A percentile compares a stretch with the other conserved stretches of the same genome.
These are phyloP conservation scores for Saturnispora zaruensis DNA, from an alignment of 805 yeast species.

Conservation along the genomic window DNA sequence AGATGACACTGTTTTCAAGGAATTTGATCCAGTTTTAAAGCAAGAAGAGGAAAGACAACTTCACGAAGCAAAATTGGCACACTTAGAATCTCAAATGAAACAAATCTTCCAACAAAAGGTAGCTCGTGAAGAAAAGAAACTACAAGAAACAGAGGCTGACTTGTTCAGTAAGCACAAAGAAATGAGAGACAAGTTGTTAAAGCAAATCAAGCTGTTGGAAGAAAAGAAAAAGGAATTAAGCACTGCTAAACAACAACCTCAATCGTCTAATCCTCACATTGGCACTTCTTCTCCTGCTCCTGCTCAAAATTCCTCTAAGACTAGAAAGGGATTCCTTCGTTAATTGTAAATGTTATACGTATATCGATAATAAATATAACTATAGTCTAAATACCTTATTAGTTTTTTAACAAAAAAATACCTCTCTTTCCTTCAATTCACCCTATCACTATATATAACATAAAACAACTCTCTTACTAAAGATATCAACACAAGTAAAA, in stretches of 20 bases:
- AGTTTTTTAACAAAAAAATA: background rate
- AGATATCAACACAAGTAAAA: too few species aligned
- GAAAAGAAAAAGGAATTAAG: conserved; percentile 82
- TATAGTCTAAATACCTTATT: background rate
- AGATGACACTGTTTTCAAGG: conserved; percentile 88
- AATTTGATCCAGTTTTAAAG: conserved; percentile 84
- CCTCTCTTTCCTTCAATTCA: background rate
- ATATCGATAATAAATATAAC: background rate
- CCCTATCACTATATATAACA: background rate
- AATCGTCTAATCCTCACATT: conserved; percentile 12
- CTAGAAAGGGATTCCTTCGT: conserved; percentile 78
- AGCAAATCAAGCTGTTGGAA: conserved; percentile 83
- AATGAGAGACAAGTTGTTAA: conserved; percentile 87
- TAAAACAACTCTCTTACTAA: too few species aligned
- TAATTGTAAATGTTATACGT: background rate
- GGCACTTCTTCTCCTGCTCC: conserved; percentile 18
- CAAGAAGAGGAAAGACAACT: conserved; percentile 89
- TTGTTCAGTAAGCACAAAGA: conserved; percentile 92
- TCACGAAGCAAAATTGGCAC: conserved; percentile 89
- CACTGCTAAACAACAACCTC: conserved; percentile 42
- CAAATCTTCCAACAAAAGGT: conserved; percentile 94
- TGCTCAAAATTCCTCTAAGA: conserved; percentile 40
- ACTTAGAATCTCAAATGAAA: conserved; percentile 96
- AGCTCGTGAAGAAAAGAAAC: conserved; percentile 90
- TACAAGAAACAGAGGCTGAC: conserved; percentile 95